Conservation (phyloP, 2,329 filamentous ascomycete species). For the Dactylellina haptotyla region DNA sequence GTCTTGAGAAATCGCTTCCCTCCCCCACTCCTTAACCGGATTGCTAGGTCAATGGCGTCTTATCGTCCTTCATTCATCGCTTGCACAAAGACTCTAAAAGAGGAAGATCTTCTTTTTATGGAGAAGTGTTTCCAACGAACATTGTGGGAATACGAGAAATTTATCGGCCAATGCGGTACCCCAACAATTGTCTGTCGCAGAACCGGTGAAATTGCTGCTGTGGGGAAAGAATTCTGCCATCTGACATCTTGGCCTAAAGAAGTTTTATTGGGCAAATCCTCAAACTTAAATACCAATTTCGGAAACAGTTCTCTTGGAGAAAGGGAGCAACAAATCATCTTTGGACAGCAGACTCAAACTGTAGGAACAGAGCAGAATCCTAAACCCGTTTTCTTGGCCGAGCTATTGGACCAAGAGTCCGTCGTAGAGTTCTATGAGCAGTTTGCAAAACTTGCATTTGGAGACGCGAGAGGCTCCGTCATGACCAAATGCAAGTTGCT, state of each 20-base stretch:
- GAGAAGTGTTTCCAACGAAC: conserved; percentile 96
- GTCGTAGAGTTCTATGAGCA: conserved; percentile 96
- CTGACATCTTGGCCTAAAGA: conserved; percentile 94
- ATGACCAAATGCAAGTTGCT: conserved; percentile 85
- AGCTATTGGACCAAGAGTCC: conserved; percentile 90
- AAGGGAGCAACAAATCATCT: conserved; percentile 63
- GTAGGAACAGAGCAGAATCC: conserved; percentile 62
- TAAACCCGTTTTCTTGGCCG: conserved; percentile 84
- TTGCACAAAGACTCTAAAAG: conserved; percentile 86
- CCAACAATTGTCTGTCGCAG: conserved; percentile 91
- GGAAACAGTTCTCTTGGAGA: conserved; percentile 66
- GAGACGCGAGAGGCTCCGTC: conserved; percentile 85
- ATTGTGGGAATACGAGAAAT: conserved; percentile 91
- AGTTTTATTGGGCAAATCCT: conserved; percentile 84
- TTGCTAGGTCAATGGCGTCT: conserved; percentile 85
- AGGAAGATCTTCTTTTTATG: conserved; percentile 93
- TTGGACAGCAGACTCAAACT: conserved; percentile 67
- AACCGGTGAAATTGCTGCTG: conserved; percentile 92
- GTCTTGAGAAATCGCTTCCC: conserved; percentile 81
- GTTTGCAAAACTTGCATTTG: conserved; percentile 90
- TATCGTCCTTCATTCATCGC: conserved; percentile 94
- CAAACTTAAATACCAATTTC: conserved; percentile 86
- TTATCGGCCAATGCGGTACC: conserved; percentile 85
- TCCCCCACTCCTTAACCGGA: conserved; percentile 76
- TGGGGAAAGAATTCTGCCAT: conserved; percentile 96